phyloP scores from a whole-genome alignment of 306 rosid genomes.

The Carpinus viminea region DNA sequence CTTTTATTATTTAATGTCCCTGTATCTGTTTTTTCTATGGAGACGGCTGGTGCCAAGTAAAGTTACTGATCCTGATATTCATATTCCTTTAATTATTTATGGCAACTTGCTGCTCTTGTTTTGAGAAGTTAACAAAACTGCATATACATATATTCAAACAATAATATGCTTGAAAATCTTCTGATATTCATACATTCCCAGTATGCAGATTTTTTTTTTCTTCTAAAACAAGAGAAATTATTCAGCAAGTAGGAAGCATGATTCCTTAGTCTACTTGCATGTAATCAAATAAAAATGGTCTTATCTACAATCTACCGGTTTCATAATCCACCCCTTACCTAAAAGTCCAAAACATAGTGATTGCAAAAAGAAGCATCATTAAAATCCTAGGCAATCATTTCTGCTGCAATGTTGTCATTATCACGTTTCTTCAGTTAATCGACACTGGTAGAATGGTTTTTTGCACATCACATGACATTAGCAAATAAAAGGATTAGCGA shows the following conservation, averaged over 20 bases:
- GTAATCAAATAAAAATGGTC: not conserved
- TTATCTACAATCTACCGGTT: not conserved
- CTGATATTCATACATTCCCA: not conserved
- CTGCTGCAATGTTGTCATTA: not conserved
- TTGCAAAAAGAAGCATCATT: too few species aligned
- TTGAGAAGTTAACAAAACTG: not conserved
- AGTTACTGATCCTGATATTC: too few species aligned
- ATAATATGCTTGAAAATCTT: not conserved
- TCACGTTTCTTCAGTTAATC: not conserved
- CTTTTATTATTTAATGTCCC: not conserved
- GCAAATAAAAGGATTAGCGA: not conserved
- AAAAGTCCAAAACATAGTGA: not conserved
- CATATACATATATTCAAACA: not conserved
- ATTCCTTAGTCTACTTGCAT: not conserved
- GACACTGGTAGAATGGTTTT: slow-evolving; percentile 9
- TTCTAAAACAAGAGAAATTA: not conserved
- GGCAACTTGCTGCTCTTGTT: not conserved
- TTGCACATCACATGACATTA: not conserved
- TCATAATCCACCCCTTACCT: not conserved
- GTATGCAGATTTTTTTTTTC: not conserved
- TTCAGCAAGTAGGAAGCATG: not conserved
- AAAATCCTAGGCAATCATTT: not conserved
- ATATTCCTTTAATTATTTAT: not conserved
- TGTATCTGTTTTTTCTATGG: not conserved
- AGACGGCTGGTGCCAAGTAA: not conserved